These are phyloP conservation scores for Amphichorda felina DNA, from an alignment of 2,329 filamentous ascomycete genomes.

Conservation along the genomic window DNA sequence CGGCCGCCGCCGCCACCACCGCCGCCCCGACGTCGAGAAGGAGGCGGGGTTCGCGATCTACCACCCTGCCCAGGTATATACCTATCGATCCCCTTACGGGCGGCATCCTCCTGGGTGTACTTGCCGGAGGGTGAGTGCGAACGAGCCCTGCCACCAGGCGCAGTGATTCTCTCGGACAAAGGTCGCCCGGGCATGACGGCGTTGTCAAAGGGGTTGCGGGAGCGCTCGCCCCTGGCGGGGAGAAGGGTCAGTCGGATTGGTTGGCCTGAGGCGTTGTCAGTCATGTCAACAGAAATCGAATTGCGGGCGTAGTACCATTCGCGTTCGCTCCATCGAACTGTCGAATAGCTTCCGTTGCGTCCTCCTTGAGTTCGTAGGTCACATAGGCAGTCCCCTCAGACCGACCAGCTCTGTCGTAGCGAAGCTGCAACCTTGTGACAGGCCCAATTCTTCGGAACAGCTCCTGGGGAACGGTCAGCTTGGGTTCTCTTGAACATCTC, in stretches of 20 bases:
- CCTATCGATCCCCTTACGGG: conserved; percentile 61
- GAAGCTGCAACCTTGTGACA: conserved; percentile 54
- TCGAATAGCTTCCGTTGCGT: conserved; percentile 62
- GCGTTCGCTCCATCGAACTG: conserved; percentile 88
- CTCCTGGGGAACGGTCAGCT: conserved; percentile 37
- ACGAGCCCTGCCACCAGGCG: conserved; percentile 45
- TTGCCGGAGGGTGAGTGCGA: conserved; percentile 40
- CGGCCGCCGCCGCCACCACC: conserved; percentile 31
- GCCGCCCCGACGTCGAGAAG: conserved; percentile 27
- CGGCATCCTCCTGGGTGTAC: conserved; percentile 42
- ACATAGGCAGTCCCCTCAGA: conserved; percentile 79
- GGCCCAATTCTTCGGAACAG: conserved; percentile 71
- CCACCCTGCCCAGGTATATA: conserved; percentile 54
- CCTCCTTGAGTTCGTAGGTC: conserved; percentile 58
- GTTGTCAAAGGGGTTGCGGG: conserved; percentile 44
- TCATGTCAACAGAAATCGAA: not conserved
- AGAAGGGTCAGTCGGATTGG: conserved; percentile 52
- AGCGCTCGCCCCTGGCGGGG: conserved; percentile 18
- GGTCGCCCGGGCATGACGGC: conserved; percentile 43
- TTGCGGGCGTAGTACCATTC: conserved; percentile 41
- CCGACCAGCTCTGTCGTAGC: conserved; percentile 80
- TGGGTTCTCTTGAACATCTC: not conserved
- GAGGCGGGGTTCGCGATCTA: conserved; percentile 49
- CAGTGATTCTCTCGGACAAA: conserved; percentile 49
- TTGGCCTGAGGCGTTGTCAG: conserved; percentile 39